phyloP scores from a whole-genome alignment of 192 early-diverging fungal genomes.

The Coemansia sp. region DNA sequence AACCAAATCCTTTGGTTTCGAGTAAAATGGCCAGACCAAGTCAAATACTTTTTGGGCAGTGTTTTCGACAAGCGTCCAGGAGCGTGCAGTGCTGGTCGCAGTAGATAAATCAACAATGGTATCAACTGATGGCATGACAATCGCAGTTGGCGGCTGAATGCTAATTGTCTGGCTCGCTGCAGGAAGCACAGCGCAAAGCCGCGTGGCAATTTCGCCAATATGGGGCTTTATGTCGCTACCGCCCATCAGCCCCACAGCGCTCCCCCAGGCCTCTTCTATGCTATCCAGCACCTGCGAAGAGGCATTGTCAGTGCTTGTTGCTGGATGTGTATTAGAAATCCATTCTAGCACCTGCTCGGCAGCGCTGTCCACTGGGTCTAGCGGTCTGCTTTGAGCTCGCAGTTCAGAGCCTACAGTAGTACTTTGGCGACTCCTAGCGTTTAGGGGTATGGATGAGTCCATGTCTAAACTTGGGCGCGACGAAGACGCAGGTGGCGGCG shows the following conservation, averaged over 20 bases:
- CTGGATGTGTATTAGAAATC: conserved; percentile 13
- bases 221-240: conserved; percentile 19
- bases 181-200: conserved; percentile 26
- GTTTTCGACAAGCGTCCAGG: neutral
- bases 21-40: conserved; percentile 14
- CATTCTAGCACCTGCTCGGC: conserved; percentile 30
- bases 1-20: neutral
- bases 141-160: neutral
- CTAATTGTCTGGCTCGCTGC: neutral
- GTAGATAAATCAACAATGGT: neutral
- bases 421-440: neutral
- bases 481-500: conserved; percentile 11
- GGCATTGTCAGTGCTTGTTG: neutral
- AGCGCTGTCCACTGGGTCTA: neutral
- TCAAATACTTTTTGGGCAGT: conserved; percentile 2
- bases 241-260: conserved; percentile 34
- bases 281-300: neutral
- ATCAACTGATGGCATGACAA: neutral
- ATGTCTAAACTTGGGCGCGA: conserved; percentile 1
- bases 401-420: neutral
- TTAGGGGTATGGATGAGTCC: neutral
- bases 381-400: neutral
- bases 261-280: conserved; percentile 25
- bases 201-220: conserved; percentile 31
- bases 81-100: neutral